phyloP scores from a whole-genome alignment of 2,329 filamentous ascomycete species.

The Torrubiellomyces zombiae region DNA sequence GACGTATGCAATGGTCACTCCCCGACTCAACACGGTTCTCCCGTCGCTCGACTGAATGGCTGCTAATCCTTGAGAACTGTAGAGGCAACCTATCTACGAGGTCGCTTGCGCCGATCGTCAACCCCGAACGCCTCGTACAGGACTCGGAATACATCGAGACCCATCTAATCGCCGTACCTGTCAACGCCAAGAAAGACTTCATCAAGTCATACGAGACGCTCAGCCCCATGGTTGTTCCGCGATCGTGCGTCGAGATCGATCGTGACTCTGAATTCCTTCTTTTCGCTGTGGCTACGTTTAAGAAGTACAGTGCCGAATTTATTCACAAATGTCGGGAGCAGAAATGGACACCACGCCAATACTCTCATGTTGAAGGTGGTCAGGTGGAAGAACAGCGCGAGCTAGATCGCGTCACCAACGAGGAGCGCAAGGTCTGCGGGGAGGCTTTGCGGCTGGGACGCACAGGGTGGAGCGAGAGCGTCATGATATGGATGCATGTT shows the following conservation, averaged over 20 bases:
- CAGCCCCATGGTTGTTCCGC: constrained; percentile 80
- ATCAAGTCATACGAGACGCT: constrained; percentile 78
- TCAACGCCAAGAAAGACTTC: constrained; percentile 70
- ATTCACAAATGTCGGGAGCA: constrained; percentile 81
- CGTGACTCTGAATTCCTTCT: constrained; percentile 81
- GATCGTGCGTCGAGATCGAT: constrained; percentile 64
- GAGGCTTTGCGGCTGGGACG: constrained; percentile 75
- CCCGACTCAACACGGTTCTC: no score
- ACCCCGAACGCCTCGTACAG: constrained; percentile 63
- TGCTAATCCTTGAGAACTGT: constrained; percentile 4
- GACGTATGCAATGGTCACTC: constrained; percentile 40
- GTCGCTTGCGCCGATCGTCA: constrained; percentile 77
- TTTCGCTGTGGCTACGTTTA: constrained; percentile 82
- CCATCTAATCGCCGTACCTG: constrained; percentile 79
- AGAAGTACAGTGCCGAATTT: constrained; percentile 78
- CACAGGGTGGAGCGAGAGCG: constrained; percentile 89
- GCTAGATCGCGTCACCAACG: constrained; percentile 61
- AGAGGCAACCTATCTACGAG: constrained; percentile 89
- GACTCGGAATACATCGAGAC: constrained; percentile 96
- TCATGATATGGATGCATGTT: constrained; percentile 93
- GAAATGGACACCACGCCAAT: constrained; percentile 89
- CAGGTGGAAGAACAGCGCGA: constrained; percentile 80
- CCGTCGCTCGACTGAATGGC: no score
- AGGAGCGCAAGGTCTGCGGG: constrained; percentile 84
- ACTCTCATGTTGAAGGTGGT: constrained; percentile 81